Evolutionary conservation across 192 early-diverging fungal genomes (phyloP), one percentile per base, ranked within the genome.

Genomic region (Coemansia aciculifera): DNA sequence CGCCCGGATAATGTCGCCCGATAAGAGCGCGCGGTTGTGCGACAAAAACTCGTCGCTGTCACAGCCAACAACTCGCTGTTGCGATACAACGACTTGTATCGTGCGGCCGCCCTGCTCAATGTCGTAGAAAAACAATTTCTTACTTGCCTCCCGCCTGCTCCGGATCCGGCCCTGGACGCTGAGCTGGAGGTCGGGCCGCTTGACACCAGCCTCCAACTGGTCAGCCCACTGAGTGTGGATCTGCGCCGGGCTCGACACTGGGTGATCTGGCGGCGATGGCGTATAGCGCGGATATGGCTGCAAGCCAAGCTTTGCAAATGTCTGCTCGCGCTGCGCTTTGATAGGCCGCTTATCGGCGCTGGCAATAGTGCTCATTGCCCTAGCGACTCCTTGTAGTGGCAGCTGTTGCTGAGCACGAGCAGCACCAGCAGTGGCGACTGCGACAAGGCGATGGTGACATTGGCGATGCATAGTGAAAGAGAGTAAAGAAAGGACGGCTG

Each of bases 121-220:
- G 73, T 91, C 91, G 49, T 87, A 84, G 78, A 93, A 95, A 7
- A 90, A 75, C 42, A 93, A 85, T 49, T 89, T 90, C 65, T 85
- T 77, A 63, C 90, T 88, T 11, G 92, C 89, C 34, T 90, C 90
- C 15, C 93, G 83, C 64, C 87, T 87, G 7, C 85, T 87, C 15
- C 71, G 63, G 23, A 95, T 77, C n/a, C 92, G 85, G 9, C 90
- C 92, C 76, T 80, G 72, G n/a, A 84, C 46, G 12, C 66, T 73
- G 62, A 84, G 31, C 34, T 66, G 66, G 17, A 67, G 69, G 63
- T 75, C 63, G 40, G 72, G 63, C 6, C 70, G 70, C 63, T 74
- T 71, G 19, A 70, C 81, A 9, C 75, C 75, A 29, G 54, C 63
- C 27, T 71, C 71, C 31, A 76, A 24, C 29, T 43, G 34, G 17